A percentile compares a stretch with the other conserved stretches of the same genome.
phyloP scores from a whole-genome alignment of 495 filamentous ascomycete genomes.

The Mytilinidion resinicola region DNA sequence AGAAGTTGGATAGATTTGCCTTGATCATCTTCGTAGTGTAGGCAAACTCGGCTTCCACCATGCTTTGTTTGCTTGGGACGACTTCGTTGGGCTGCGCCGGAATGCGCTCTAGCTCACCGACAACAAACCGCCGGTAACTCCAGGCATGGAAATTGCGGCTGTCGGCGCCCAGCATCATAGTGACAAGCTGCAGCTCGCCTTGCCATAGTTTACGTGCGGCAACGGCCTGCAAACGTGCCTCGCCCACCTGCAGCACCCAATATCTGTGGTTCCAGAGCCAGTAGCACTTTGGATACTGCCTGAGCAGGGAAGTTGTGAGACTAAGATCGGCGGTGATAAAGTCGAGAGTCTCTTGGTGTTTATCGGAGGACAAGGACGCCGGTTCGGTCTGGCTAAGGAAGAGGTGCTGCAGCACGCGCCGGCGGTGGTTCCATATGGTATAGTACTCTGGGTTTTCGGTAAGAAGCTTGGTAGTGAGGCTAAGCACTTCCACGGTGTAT shows the following conservation, averaged over 20 bases:
- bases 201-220: conserved; percentile 67
- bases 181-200: conserved; percentile 69
- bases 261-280: conserved; percentile 98
- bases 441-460: conserved; percentile 94
- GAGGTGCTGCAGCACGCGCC: conserved; percentile 52
- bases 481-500: conserved; percentile 60
- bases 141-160: conserved; percentile 95
- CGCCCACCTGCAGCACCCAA: conserved; percentile 74
- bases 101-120: conserved; percentile 58
- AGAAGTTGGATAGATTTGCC: conserved; percentile 84
- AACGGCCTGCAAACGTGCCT: conserved; percentile 48
- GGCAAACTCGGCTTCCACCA: conserved; percentile 74
- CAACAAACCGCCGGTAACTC: conserved; percentile 78
- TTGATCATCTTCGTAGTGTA: conserved; percentile 87
- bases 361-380: background rate
- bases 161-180: conserved; percentile 81
- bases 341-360: conserved; percentile 22
- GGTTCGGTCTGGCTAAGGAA: conserved; percentile 24
- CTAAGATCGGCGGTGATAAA: conserved; percentile 57
- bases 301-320: conserved; percentile 77
- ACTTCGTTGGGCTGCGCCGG: background rate
- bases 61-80: conserved; percentile 42
- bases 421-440: conserved; percentile 94
- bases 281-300: conserved; percentile 91
- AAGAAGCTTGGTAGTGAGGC: conserved; percentile 73